Conservation (phyloP, 768 basidiomycete species). For the Lepiota brunneoincarnata region DNA sequence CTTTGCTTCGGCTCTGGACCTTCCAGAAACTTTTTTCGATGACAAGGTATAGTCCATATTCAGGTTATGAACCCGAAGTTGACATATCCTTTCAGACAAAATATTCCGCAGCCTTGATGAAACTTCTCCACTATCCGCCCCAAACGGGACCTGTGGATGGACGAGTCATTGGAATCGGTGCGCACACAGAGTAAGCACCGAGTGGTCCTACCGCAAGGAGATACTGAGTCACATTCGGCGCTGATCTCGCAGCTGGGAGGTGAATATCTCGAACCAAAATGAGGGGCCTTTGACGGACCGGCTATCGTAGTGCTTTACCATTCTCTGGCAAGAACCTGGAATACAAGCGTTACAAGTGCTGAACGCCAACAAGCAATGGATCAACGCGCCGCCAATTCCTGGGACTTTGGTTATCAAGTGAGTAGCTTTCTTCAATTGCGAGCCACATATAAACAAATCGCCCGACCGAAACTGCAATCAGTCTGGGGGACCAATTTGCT, state of each 20-base stretch:
- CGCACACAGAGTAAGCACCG: constrained; percentile 66
- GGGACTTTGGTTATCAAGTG: constrained; percentile 90
- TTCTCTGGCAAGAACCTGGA: constrained; percentile 76
- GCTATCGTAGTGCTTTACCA: constrained; percentile 72
- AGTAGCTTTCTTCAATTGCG: constrained; percentile 16
- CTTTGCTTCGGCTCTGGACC: constrained; percentile 78
- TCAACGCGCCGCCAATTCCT: constrained; percentile 73
- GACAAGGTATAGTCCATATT: constrained; percentile 59
- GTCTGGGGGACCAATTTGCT: constrained; percentile 85
- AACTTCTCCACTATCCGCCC: constrained; percentile 75
- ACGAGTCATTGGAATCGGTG: constrained; percentile 78
- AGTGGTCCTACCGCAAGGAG: not conserved
- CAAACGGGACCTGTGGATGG: constrained; percentile 60
- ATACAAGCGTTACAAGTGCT: constrained; percentile 80
- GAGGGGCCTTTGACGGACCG: not conserved
- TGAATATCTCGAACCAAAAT: constrained; percentile 13
- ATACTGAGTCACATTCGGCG: not conserved
- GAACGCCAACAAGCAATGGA: constrained; percentile 76
- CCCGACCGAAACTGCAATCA: constrained; percentile 16
- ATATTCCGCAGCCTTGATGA: constrained; percentile 81
- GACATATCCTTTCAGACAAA: constrained; percentile 48
- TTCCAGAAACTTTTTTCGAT: constrained; percentile 74
- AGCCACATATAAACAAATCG: not conserved
- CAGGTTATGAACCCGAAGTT: not conserved
- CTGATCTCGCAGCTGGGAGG: constrained; percentile 37